Evolutionary conservation across 805 yeast species (phyloP).

Genomic region (Candida khao-thaluensis): DNA sequence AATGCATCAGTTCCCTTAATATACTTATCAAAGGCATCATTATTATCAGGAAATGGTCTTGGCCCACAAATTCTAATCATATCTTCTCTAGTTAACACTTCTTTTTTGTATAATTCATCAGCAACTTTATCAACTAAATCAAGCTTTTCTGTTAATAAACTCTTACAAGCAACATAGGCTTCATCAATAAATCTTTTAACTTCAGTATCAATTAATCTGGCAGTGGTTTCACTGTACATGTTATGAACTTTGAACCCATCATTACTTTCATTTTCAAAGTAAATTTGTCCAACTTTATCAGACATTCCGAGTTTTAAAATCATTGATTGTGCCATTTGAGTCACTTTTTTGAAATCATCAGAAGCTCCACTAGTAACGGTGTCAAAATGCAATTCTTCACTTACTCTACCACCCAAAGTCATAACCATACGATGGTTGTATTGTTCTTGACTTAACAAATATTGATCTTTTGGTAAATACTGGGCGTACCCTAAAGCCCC

Average conservation of each 20-base stretch:
- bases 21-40: constrained; percentile 86
- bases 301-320: constrained; percentile 88
- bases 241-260: constrained; percentile 29
- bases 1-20: constrained; percentile 48
- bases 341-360: constrained; percentile 90
- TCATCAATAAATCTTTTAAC: constrained; percentile 74
- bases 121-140: constrained; percentile 83
- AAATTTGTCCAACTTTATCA: constrained; percentile 67
- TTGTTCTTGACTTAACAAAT: constrained; percentile 73
- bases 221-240: constrained; percentile 72
- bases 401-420: constrained; percentile 90
- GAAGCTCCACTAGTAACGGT: constrained; percentile 90
- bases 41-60: constrained; percentile 87
- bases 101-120: constrained; percentile 78
- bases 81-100: constrained; percentile 90
- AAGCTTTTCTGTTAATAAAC: constrained; percentile 66
- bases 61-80: constrained; percentile 87
- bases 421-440: constrained; percentile 84
- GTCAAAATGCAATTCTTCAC: constrained; percentile 84
- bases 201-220: constrained; percentile 76
- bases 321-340: constrained; percentile 87
- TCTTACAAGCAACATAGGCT: constrained; percentile 69
- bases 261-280: constrained; percentile 50
- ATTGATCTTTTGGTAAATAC: constrained; percentile 86
- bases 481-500: constrained; percentile 97